Evolutionary conservation across 768 basidiomycete species (phyloP), one percentile per base, ranked within the genome.

Genomic region (Cystobasidium tubakii): DNA sequence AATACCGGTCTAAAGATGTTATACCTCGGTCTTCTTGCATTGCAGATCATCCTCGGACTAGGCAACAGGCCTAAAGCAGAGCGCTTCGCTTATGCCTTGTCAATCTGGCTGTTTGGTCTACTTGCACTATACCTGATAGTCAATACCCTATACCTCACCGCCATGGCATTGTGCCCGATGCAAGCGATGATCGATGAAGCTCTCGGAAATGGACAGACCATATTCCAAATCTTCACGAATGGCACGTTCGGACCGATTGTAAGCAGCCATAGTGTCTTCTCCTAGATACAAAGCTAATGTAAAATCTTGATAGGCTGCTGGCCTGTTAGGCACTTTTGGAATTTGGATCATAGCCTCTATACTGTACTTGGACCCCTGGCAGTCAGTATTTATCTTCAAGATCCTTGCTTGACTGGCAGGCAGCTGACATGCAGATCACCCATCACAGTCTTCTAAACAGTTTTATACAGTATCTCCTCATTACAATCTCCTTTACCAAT

Each of bases 1-100:
- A 73, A 73, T 73, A 77, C 75, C 76, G 69, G 75, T 13, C 67
- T 78, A 71, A 77, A 78, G 50, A 75, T 77, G 46, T 62, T 78
- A 54, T 79, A 76, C 79, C 0, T 95, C 50, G 84, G 87, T 1
- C 90, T 92, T 83, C 83, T 97, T 43, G 90, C 87, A 19, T 82
- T 97, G 33, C 94, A 88, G 84, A 89, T 90, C 77, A 84, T 90
- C 54, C 83, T 90, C 23, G 89, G 88, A 19, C 82, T 90, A 42
- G 89, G 89, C 33, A 90, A 90, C 76, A 84, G 92, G 72, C 93
- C 92, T 1, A 95, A 95, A 80, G 93, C 91, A 73, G 93, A 95
- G 83, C 85, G 88, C 43, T 77, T 84, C 34, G 86, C 88, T 17
- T 92, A 92, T 79, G 83, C 86, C 0, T 76, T 77, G 50, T 78